A percentile compares a stretch with the other conserved stretches of the same genome.
Evolutionary conservation across 2,329 filamentous ascomycete species (phyloP).

Genomic region (Penicillium polonicum): DNA sequence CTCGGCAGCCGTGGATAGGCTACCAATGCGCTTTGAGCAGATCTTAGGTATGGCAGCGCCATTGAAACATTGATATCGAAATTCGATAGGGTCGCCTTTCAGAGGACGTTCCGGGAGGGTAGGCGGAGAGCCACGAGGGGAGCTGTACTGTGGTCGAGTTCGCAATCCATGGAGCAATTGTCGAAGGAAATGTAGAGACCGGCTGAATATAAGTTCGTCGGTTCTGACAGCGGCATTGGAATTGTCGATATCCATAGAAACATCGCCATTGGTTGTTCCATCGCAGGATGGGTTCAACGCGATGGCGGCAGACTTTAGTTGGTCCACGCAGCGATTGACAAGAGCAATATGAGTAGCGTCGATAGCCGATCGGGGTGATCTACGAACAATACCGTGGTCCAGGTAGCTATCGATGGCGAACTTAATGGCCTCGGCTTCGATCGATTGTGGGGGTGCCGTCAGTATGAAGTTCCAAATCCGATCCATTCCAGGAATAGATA

Average conservation of each 20-base stretch:
- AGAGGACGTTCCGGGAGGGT: conserved; percentile 55
- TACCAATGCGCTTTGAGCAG: conserved; percentile 63
- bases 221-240: conserved; percentile 51
- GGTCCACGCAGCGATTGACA: conserved; percentile 69
- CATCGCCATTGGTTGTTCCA: conserved; percentile 46
- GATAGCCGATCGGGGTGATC: conserved; percentile 46
- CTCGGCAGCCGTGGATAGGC: conserved; percentile 67
- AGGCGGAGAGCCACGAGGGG: conserved; percentile 59
- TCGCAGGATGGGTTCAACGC: conserved; percentile 54
- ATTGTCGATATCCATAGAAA: conserved; percentile 54
- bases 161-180: conserved; percentile 61
- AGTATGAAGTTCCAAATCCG: conserved; percentile 83
- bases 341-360: conserved; percentile 66
- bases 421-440: conserved; percentile 67
- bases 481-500: conserved; percentile 57
- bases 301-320: conserved; percentile 64
- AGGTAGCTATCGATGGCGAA: conserved; percentile 75
- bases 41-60: conserved; percentile 60
- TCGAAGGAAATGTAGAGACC: conserved; percentile 67
- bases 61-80: conserved; percentile 74
- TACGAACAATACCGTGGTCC: conserved; percentile 46
- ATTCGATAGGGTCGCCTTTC: conserved; percentile 63
- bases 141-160: conserved; percentile 57
- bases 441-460: conserved; percentile 61
- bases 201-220: conserved; percentile 64